Evolutionary conservation across 208 protist species (phyloP).

Genomic region (Crithidia brevicula): DNA sequence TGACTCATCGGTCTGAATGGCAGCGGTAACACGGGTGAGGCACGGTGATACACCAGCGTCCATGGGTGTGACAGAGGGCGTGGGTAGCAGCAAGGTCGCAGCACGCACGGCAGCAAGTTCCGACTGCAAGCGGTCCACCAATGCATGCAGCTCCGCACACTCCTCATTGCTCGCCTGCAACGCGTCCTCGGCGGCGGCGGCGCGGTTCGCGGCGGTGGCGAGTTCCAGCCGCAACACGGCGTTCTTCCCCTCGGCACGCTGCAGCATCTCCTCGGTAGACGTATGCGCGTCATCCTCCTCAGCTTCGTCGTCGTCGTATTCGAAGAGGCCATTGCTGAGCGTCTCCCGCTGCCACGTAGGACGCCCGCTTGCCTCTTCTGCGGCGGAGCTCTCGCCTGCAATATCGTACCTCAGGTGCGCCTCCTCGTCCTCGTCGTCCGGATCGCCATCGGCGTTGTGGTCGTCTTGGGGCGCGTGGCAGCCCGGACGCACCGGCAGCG

Average conservation of each 20-base stretch:
- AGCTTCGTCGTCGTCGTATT: neutral
- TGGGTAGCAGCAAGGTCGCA: neutral
- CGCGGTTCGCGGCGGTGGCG: slow-evolving; percentile 11
- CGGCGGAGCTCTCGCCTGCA: neutral
- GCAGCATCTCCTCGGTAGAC: slow-evolving; percentile 16
- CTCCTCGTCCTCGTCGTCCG: slow-evolving; percentile 9
- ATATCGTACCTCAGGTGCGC: slow-evolving; percentile 20
- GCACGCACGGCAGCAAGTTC: slow-evolving; percentile 22
- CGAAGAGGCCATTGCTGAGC: neutral
- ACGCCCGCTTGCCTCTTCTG: neutral
- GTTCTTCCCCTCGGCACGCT: slow-evolving; percentile 8
- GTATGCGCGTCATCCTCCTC: slow-evolving; percentile 2
- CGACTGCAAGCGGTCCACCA: slow-evolving; percentile 42
- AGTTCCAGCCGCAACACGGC: slow-evolving; percentile 21
- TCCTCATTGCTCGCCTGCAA: slow-evolving; percentile 34
- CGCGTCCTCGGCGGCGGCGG: slow-evolving; percentile 17
- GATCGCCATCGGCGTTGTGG: neutral
- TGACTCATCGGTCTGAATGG: too few relatives aligned
- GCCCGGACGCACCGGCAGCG: slow-evolving; percentile 12
- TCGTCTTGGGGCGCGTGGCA: neutral
- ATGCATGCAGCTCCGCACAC: slow-evolving; percentile 45
- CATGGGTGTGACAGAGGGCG: too few relatives aligned
- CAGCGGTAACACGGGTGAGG: too few relatives aligned
- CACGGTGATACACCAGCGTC: too few relatives aligned
- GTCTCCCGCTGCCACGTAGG: slow-evolving; percentile 11